These are phyloP conservation scores for Closterium sp. DNA, from an alignment of 139 green algal genomes.

Conservation along the genomic window DNA sequence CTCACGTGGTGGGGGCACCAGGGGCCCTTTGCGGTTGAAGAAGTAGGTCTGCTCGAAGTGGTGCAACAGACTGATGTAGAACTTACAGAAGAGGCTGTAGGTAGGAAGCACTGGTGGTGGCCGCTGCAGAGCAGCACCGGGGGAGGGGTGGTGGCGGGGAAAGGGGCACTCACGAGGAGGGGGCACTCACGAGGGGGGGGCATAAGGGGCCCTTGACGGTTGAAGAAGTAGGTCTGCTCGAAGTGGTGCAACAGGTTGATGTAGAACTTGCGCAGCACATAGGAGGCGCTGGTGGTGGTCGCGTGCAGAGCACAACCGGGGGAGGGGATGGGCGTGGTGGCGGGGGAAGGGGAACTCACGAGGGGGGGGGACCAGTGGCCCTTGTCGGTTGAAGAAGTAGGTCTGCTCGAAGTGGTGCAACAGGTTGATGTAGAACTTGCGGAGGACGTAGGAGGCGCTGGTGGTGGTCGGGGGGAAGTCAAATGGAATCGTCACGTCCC, in stretches of 20 bases:
- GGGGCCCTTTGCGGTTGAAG: conserved; percentile 14
- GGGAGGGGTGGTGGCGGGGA: too few relatives aligned
- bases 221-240: conserved; percentile 49
- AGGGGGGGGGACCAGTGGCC: conserved; percentile 15
- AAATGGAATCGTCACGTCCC: conserved; percentile 38
- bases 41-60: conserved; percentile 50
- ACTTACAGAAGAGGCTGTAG: conserved; percentile 19
- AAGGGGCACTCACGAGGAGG: too few relatives aligned
- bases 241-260: conserved; percentile 31
- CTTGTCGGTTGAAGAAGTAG: conserved; percentile 35
- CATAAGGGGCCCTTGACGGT: conserved; percentile 3
- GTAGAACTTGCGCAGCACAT: conserved; percentile 43
- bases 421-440: conserved; percentile 45
- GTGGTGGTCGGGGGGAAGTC: conserved; percentile 38
- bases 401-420: conserved; percentile 48
- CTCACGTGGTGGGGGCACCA: neutral
- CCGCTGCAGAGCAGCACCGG: too few relatives aligned
- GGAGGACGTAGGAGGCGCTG: conserved; percentile 39
- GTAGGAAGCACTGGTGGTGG: too few relatives aligned
- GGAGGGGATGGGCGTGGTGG: conserved; percentile 32
- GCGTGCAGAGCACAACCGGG: conserved; percentile 37
- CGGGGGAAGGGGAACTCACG: too few relatives aligned
- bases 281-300: conserved; percentile 40
- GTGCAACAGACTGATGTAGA: conserved; percentile 43
- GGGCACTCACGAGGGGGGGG: neutral